Evolutionary conservation across 2,329 filamentous ascomycete genomes (phyloP), one percentile per base, ranked within the genome.

Genomic region (Sodiomyces alkalinus): DNA sequence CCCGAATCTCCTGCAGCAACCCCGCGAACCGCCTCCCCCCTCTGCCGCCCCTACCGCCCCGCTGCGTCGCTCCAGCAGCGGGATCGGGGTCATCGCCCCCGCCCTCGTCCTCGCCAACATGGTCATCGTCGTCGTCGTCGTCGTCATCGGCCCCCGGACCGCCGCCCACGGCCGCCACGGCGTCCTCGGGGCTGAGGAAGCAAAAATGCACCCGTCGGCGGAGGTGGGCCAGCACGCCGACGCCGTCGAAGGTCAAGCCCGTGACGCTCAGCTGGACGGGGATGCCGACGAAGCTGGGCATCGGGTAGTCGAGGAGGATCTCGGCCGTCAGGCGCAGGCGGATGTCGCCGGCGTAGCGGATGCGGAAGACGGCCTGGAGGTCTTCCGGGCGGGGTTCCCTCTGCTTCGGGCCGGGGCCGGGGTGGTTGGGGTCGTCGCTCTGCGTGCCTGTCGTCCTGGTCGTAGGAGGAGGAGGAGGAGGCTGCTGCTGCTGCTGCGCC

Each of bases 221-320:
- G 39, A 96, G 93, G 52, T 92, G 79, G 7, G 90, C 90, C 32
- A 94, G 55, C 26, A 96, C 81, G 1, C 86, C 87, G 7, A 96
- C 81, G 1, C 90, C 90, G 47, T 98, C 87, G 54, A 98, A 98
- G 0, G 80, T 85, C 34, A 98, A 56, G 0, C 90, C 90, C 1
- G 90, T 96, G 41, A 98, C 92, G 49, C 87, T 93, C 16, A 98
- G 64, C 51, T 90, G 87, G 26, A 98, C 67, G 2, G 90, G 90
- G 35, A 98, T 87, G 9, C 86, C 85, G 3, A 96, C 87, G 45
- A 98, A 98, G 57, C 82, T 92, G 22, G 86, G 86, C 82, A 96
- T 96, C 1, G 90, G 90, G 49, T 98, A 98, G 53, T 98, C 90
- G 19, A 98, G 74, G 18, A 96, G 62, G 22, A 98, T 93, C 53